Percentiles rank a stretch among this genome's conserved stretches.
phyloP scores from a whole-genome alignment of 2,329 filamentous ascomycete genomes.

The Fusarium sp. region DNA sequence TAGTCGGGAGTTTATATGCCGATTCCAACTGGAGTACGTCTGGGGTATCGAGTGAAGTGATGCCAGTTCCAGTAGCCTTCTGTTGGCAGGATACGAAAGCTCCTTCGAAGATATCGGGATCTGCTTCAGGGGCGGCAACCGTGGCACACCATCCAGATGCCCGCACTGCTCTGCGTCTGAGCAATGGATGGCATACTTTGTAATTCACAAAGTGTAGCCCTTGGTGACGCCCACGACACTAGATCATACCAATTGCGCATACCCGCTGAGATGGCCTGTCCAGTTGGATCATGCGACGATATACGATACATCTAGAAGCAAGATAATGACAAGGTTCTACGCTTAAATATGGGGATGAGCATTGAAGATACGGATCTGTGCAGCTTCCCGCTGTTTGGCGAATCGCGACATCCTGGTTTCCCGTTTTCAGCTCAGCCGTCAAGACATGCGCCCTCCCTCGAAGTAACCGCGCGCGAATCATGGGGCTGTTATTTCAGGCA shows the following conservation, averaged over 20 bases:
- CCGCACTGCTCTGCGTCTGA: background rate
- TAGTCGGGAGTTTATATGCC: background rate
- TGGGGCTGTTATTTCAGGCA: background rate
- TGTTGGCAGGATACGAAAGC: background rate
- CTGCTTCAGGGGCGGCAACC: background rate
- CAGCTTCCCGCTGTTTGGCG: background rate
- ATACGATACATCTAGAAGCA: background rate
- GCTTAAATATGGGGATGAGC: background rate
- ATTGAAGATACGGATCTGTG: background rate
- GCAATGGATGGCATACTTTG: background rate
- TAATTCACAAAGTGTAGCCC: background rate
- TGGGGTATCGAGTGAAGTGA: background rate
- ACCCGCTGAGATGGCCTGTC: background rate
- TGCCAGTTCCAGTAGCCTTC: background rate
- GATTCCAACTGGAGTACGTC: background rate
- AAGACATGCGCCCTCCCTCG: background rate
- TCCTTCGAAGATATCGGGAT: background rate
- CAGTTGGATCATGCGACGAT: background rate
- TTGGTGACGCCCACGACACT: background rate
- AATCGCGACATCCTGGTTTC: background rate
- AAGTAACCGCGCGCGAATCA: background rate
- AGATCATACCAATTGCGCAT: background rate
- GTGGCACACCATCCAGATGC: background rate
- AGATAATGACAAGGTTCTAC: background rate
- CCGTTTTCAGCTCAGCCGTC: background rate